Percentiles rank a stretch among this genome's conserved stretches.
phyloP scores from a whole-genome alignment of 176 grass and related monocot species.

The Cenchrus americanus region DNA sequence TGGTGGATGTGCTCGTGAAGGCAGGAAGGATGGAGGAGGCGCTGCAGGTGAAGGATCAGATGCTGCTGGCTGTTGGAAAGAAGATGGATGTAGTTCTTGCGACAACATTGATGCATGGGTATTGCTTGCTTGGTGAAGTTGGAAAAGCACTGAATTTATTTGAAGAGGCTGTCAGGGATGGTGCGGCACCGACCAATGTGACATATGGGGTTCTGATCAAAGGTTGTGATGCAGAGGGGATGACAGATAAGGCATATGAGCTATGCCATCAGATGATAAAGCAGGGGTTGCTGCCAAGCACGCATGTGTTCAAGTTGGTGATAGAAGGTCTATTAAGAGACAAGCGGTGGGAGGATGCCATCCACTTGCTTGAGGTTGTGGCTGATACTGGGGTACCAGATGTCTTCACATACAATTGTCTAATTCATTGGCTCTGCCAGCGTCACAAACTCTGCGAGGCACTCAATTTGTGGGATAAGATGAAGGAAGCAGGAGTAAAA shows the following conservation, averaged over 20 bases:
- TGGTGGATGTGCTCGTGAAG: slow-evolving; percentile 65
- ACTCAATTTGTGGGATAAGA: slow-evolving; percentile 60
- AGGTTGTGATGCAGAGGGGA: slow-evolving; percentile 63
- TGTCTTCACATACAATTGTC: slow-evolving; percentile 59
- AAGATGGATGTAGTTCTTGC: slow-evolving; percentile 54
- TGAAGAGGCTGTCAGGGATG: slow-evolving; percentile 40
- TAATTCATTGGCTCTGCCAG: slow-evolving; percentile 69
- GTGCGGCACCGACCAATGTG: slow-evolving; percentile 54
- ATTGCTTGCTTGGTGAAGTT: slow-evolving; percentile 59
- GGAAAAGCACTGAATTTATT: slow-evolving; percentile 64
- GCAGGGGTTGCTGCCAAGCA: slow-evolving; percentile 40
- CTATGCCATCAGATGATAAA: slow-evolving; percentile 76
- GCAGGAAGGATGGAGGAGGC: slow-evolving; percentile 65
- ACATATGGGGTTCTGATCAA: slow-evolving; percentile 66
- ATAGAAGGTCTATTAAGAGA: slow-evolving; percentile 63
- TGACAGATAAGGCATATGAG: slow-evolving; percentile 55
- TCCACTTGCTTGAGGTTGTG: slow-evolving; percentile 58
- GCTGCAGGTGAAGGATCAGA: slow-evolving; percentile 63
- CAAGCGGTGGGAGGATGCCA: slow-evolving; percentile 60
- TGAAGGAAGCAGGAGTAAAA: slow-evolving; percentile 65
- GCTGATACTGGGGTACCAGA: slow-evolving; percentile 46
- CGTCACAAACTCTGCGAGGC: slow-evolving; percentile 59
- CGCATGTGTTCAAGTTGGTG: slow-evolving; percentile 59
- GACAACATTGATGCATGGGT: slow-evolving; percentile 73
- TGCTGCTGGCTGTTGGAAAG: slow-evolving; percentile 50